Base-by-base conservation (phyloP, 83 land plant genomes). In the Larix sibirica region DNA sequence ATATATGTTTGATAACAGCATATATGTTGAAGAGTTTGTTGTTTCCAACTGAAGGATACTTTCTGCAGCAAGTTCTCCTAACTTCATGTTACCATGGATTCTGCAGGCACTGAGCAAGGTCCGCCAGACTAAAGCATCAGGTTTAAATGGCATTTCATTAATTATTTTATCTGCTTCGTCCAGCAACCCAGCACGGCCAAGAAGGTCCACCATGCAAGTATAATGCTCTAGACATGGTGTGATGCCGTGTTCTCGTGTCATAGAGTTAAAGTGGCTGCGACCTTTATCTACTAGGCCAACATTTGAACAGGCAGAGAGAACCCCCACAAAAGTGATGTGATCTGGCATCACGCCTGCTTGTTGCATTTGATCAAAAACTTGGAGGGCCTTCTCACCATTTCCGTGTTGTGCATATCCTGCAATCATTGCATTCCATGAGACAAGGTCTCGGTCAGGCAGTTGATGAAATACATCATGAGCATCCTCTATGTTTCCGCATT, bases 401-500 rank as follows among this genome's bases (percentile, higher is more conserved):
- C 83, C 84, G 79, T 87, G 83, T 28, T 88, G 86, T 23, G 89
- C 94, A 88, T 86, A 87, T 12, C 96, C 96, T 62, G 83, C 87
- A 80, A 94, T 90, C 20, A 94, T 90, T 17, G 94, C 90, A 87
- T 90, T 94, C 94, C 94, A 94, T 12, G 96, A 85, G 60, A 91
- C 74, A 80, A 79, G 56, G 61, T 91, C 94, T 42, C 81, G 79
- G 33, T 78, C 54, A 17, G 31, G 82, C 21, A 94, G 84, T 17
- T 77, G 79, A 31, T 88, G 89, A 81, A 94, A 94, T 36, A 77
- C 85, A 69, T 82, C n/a, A n/a, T 84, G 90, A 50, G 96, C 94
- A 28, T 90, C 90, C 24, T 80, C 69, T 6, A 94, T 66, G 83
- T 81, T 83, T 17, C 94, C 90, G 42, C 81, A 91, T 77, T 94